Base-by-base conservation (phyloP, 176 grass and related monocot genomes). In the Triticum urartu region DNA sequence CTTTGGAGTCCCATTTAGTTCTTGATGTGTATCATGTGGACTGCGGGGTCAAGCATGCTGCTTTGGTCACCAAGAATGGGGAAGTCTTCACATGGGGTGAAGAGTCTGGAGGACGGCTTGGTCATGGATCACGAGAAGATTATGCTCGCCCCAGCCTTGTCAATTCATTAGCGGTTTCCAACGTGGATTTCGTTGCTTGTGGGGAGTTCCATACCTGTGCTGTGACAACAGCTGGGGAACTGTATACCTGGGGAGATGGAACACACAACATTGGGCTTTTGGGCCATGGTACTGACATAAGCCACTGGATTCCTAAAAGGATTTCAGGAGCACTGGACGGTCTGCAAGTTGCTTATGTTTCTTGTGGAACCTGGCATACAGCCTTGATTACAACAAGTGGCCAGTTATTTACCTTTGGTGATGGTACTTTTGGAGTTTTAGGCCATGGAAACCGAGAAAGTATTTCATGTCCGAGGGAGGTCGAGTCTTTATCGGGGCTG, bases 281-380 rank as follows among this genome's bases (percentile, higher is more conserved):
- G 76, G 96, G 96, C 39, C 94, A 95, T 87, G 93, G 96, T 81
- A 90, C 66, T 3, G 80, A 96, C 86, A 83, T 91, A 61, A 91
- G 94, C 87, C 97, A 99, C 54, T 99, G 94, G 97, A 95, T 99
- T 90, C 97, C 97, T 67, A 99, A 99, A 86, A 95, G 94, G 68
- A 93, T 99, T 81, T 94, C 89, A 54, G 92, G 94, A 78, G 90
- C 90, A 30, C 63, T 99, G 9, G 97, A 99, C 1, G 86, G 95
- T 34, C 86, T 92, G 68, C 89, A 87, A 50, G 90, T 98, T 82
- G 77, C 90, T 80, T 88, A 87, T 81, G 93, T 98, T 80, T 90
- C 93, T 66, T 98, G 96, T 94, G 96, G 96, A 60, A 94, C 93
- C 34, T 98, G 96, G 96, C 91, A 98, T 92, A 98, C 96, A 64